Evolutionary conservation across 2,329 filamentous ascomycete genomes (phyloP), one percentile per base, ranked within the genome.

Genomic region (Gliomastix tumulicola): DNA sequence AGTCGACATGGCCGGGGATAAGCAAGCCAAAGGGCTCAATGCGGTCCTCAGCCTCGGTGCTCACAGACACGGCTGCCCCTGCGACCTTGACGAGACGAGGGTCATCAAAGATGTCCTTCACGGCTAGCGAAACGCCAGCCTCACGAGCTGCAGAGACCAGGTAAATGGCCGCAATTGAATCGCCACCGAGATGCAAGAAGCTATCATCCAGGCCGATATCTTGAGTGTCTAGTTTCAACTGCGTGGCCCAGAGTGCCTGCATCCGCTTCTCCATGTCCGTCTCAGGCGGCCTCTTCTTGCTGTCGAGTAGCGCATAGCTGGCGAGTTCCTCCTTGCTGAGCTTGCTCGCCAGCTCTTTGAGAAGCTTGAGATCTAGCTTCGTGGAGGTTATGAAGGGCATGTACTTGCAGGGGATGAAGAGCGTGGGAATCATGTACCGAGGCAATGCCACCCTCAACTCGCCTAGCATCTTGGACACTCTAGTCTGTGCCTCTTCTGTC

Each of bases 171-270:
- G 34, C 35, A 18, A 46, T 46, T 4, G 44, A 46, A 27, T 46
- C 44, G 19, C 44, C 44, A 12, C 44, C 44, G 4, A 46, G 32
- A 10, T 34, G 38, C 30, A 46, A 21, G 23, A 46, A 46, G 23
- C 28, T 30, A 15, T 40, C 39, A 23, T 42, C 21, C 7, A 19
- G 25, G 21, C 41, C 36, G 20, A 45, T 41, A 33, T 21, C 7
- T 13, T 25, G 12, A 43, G 31, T 2, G 34, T 25, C 21, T 33
- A 65, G 41, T 32, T 62, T 58, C 11, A 72, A 53, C 1, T 68
- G 52, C 15, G 56, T 47, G 21, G 38, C 32, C 58, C 58, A 62
- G 16, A 53, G 35, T 16, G 46, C 40, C 7, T 56, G 49, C 7
- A 59, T 41, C 2, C 49, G 49, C 33, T 47, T 49, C 41, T 51